Evolutionary conservation across 805 yeast genomes (phyloP).

Genomic region (Spencermartinsiella europaea): DNA sequence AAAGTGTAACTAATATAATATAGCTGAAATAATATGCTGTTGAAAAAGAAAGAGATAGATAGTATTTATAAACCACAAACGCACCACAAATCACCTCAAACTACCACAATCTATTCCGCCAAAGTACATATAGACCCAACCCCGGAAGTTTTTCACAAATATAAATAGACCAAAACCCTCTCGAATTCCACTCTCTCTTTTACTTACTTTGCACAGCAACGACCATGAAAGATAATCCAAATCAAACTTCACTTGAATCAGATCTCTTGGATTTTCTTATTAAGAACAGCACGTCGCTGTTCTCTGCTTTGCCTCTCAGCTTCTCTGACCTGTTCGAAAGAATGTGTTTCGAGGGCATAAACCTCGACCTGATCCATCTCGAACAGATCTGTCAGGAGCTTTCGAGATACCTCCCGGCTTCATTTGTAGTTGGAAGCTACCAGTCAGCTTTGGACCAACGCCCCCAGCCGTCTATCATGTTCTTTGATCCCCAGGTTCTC

Average conservation of each 20-base stretch:
- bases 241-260: conserved; percentile 4
- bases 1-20: too few species aligned
- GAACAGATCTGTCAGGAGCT: conserved; percentile 1
- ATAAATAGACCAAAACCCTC: too few species aligned
- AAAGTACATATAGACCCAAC: too few species aligned
- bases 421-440: conserved; percentile 1
- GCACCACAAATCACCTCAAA: too few species aligned
- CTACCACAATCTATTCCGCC: too few species aligned
- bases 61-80: too few species aligned
- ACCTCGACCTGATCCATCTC: background rate
- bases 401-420: conserved; percentile 1
- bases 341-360: conserved; percentile 1
- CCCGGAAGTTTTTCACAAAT: too few species aligned
- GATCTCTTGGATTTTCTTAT: conserved; percentile 9
- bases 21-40: too few species aligned
- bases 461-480: conserved; percentile 1
- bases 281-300: background rate
- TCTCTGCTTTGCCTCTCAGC: conserved; percentile 6
- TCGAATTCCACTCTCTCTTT: too few species aligned
- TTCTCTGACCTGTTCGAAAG: background rate
- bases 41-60: too few species aligned
- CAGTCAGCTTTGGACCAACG: background rate
- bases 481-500: conserved; percentile 9
- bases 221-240: too few species aligned
- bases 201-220: too few species aligned